Base-by-base conservation (phyloP, 805 yeast species). In the Kregervanrija fluxuum region DNA sequence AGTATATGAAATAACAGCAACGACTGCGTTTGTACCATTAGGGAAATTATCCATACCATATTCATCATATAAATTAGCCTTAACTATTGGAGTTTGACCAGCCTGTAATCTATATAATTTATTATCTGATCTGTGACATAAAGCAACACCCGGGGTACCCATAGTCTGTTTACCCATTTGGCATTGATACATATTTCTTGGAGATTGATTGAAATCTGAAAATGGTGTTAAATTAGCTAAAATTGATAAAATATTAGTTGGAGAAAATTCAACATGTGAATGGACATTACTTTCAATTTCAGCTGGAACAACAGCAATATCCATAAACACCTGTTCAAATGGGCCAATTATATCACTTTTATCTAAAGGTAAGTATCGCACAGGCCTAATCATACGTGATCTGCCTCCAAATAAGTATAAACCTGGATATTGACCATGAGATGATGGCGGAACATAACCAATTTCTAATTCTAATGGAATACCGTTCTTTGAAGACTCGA, bases 111-210 rank as follows among this genome's bases (percentile, higher is more conserved):
- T 81, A 68, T 93, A 93, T 48, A 93, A 70, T 65, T 91, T 93
- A 71, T 93, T 93, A 66, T 93, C 99, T 1, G 96, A 85, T 66
- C 99, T 79, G 65, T 89, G 95, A 38, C 72, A 77, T 44, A 91
- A 71, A 0, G 95, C 98, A 51, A 93, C 96, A 69, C 98, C 98
- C 8, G 99, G 99, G 4, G 99, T 93, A 68, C 99, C 99, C 99
- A 93, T 93, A 15, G 99, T 91, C 73, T 93, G 99, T 71, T 93
- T 93, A 79, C 97, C 98, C 99, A 93, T 93, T 75, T 93, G 99
- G 70, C 99, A 93, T 72, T 93, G 99, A 66, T 93, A 93, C 98
- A 93, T 93, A 66, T 93, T 93, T 80, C 99, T 85, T 60, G 99
- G 99, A 28, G 97, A 90, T 73, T 93, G 99, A 68, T 93, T 93